A percentile compares a stretch with the other conserved stretches of the same genome.
Evolutionary conservation across 2,329 filamentous ascomycete genomes (phyloP).

Genomic region (Aspergillus udagawae): DNA sequence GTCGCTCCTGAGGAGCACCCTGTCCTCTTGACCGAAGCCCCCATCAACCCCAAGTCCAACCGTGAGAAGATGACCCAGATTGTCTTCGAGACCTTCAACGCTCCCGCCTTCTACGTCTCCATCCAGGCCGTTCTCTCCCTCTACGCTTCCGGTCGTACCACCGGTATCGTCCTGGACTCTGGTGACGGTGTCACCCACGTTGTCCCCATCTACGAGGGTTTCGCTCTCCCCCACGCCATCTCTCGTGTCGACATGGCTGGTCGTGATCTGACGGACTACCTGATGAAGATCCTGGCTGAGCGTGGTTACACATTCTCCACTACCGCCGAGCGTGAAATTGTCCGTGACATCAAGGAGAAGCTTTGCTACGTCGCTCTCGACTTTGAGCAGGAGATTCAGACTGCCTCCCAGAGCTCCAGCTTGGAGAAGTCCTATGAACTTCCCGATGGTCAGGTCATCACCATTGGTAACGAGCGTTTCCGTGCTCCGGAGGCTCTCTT

Average conservation of each 20-base stretch:
- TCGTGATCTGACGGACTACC: constrained; percentile 99
- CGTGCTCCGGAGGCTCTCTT: constrained; percentile 99
- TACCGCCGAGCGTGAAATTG: constrained; percentile 99
- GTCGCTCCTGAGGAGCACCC: constrained; percentile 99
- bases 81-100: constrained; percentile 99
- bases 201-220: constrained; percentile 99
- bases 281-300: constrained; percentile 99
- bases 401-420: constrained; percentile 95
- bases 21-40: constrained; percentile 96
- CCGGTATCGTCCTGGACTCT: constrained; percentile 99
- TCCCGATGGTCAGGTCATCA: constrained; percentile 99
- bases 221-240: constrained; percentile 99
- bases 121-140: constrained; percentile 99
- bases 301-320: constrained; percentile 99
- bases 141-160: constrained; percentile 99
- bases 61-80: constrained; percentile 99
- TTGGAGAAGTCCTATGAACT: constrained; percentile 99
- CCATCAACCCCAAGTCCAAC: constrained; percentile 99
- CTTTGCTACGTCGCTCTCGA: constrained; percentile 99
- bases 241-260: constrained; percentile 99
- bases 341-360: constrained; percentile 99
- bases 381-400: constrained; percentile 99
- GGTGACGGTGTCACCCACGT: constrained; percentile 99
- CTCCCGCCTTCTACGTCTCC: constrained; percentile 99
- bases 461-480: constrained; percentile 99